Evolutionary conservation across 768 basidiomycete genomes (phyloP).

Genomic region (Termitomyces sp.): DNA sequence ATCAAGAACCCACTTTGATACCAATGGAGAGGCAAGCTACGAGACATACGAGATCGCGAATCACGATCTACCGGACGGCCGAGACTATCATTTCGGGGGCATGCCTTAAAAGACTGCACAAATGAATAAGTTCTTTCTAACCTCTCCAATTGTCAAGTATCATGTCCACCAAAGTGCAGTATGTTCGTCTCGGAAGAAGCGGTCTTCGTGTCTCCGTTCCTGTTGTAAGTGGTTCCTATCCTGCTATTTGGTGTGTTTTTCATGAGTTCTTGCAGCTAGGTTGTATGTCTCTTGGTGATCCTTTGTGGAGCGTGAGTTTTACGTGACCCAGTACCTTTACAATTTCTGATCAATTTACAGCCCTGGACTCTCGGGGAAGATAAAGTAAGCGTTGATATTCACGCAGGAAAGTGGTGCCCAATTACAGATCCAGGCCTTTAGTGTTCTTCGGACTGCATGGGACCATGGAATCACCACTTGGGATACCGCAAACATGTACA

Average conservation of each 20-base stretch:
- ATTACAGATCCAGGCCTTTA: neutral
- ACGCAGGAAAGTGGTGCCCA: too few relatives aligned
- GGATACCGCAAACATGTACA: slow-evolving; percentile 2
- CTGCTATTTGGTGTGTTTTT: neutral
- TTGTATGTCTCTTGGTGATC: neutral
- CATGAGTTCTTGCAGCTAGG: neutral
- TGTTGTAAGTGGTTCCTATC: neutral
- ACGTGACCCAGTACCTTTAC: neutral
- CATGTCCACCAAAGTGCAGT: neutral
- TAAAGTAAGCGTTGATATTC: neutral
- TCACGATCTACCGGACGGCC: too few relatives aligned
- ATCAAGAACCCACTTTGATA: too few relatives aligned
- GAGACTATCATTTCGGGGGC: too few relatives aligned
- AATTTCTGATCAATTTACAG: neutral
- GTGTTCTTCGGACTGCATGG: neutral
- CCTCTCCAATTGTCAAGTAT: neutral
- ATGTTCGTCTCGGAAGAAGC: neutral
- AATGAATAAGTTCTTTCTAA: too few relatives aligned
- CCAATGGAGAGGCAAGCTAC: too few relatives aligned
- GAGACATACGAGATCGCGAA: too few relatives aligned
- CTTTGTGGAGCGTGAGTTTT: neutral
- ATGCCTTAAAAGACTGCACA: too few relatives aligned
- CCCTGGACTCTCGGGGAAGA: neutral
- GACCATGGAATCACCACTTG: neutral
- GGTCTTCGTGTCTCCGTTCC: neutral